phyloP scores from a whole-genome alignment of 2,329 filamentous ascomycete genomes.

The Sordariomycetes sp. region DNA sequence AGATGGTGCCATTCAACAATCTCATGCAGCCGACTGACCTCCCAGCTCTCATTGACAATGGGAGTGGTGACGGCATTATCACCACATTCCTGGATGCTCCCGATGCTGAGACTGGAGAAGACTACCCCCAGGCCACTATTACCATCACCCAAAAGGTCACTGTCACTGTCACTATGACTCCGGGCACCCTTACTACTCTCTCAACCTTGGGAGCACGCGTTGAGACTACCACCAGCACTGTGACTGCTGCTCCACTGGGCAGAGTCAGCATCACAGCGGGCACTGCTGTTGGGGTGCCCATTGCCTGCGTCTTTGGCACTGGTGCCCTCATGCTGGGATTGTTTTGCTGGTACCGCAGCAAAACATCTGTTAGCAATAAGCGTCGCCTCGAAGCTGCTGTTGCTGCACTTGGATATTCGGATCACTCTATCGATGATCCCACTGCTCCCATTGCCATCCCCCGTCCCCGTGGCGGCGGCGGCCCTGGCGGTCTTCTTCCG shows the following conservation, averaged over 20 bases:
- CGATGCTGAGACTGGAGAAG: not conserved
- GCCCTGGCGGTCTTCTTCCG: not conserved
- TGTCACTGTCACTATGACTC: not conserved
- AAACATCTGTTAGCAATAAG: not conserved
- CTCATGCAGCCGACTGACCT: not conserved
- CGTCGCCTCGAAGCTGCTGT: not conserved
- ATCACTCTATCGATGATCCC: not conserved
- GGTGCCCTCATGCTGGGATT: not conserved
- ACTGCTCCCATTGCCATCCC: not conserved
- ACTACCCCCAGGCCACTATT: not conserved
- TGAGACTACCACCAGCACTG: not conserved
- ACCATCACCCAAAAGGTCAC: not conserved
- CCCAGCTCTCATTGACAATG: not conserved
- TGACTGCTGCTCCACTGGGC: not conserved
- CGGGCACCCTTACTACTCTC: not conserved
- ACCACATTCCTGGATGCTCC: not conserved
- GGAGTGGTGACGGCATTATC: not conserved
- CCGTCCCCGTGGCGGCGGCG: not conserved
- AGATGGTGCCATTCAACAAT: not conserved
- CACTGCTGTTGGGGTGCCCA: not conserved
- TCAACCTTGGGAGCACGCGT: not conserved
- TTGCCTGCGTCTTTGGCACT: not conserved
- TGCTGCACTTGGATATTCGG: not conserved
- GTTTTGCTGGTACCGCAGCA: not conserved
- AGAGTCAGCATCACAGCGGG: not conserved